These are phyloP conservation scores for Botryotinia convoluta DNA, from an alignment of 2,329 filamentous ascomycete genomes.

Conservation along the genomic window DNA sequence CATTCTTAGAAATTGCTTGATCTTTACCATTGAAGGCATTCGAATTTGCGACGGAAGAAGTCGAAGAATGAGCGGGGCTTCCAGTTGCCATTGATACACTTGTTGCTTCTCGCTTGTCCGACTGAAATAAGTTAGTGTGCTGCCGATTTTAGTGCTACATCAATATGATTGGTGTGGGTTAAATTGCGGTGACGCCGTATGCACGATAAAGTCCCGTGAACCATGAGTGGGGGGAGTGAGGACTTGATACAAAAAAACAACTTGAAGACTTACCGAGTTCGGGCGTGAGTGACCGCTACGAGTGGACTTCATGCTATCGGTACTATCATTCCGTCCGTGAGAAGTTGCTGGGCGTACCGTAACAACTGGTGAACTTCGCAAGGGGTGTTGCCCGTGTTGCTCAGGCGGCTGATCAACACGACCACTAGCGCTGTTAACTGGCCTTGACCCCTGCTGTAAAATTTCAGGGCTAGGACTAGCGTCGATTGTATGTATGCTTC, in stretches of 20 bases:
- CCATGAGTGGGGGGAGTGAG: constrained; percentile 17
- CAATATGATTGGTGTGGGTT: constrained; percentile 36
- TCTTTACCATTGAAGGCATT: constrained; percentile 39
- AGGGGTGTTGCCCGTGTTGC: constrained; percentile 35
- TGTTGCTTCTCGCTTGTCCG: constrained; percentile 56
- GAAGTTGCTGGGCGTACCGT: constrained; percentile 31
- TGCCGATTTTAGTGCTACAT: constrained; percentile 31
- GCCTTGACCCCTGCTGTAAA: constrained; percentile 33
- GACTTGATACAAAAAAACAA: constrained; percentile 14
- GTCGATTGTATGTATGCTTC: constrained; percentile 73
- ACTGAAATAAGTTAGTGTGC: constrained; percentile 53
- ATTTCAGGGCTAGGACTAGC: constrained; percentile 25
- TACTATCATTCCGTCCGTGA: constrained; percentile 52
- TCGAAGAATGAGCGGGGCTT: constrained; percentile 46
- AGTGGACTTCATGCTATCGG: constrained; percentile 61
- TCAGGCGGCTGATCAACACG: constrained; percentile 37
- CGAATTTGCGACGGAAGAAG: constrained; percentile 21
- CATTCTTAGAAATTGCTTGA: constrained; percentile 49
- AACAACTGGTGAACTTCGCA: constrained; percentile 37
- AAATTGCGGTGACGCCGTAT: constrained; percentile 31
- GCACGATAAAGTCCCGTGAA: constrained; percentile 26
- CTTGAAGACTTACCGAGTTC: constrained; percentile 59
- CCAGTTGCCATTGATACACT: constrained; percentile 39
- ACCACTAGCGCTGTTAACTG: constrained; percentile 35
- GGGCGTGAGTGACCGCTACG: constrained; percentile 59